phyloP scores from a whole-genome alignment of 306 rosid species.

The Myrica gale region DNA sequence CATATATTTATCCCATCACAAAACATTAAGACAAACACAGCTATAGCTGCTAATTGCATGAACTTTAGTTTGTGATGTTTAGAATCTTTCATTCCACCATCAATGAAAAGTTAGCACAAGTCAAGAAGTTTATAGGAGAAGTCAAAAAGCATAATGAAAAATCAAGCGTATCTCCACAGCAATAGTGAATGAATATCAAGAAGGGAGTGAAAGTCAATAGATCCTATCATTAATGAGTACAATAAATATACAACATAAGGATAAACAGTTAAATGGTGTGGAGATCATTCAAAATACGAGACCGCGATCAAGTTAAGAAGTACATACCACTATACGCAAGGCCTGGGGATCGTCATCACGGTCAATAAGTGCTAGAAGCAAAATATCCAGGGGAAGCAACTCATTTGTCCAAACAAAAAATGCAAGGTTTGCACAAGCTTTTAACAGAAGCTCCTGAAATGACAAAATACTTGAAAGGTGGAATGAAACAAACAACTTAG shows the following conservation, averaged over 20 bases:
- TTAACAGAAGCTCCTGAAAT: slow-evolving; percentile 73
- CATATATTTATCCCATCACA: slow-evolving; percentile 20
- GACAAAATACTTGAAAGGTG: slow-evolving; percentile 16
- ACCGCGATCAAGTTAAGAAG: slow-evolving; percentile 20
- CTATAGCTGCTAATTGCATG: not conserved
- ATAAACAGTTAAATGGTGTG: not conserved
- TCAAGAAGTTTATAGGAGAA: not conserved
- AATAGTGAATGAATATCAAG: not conserved
- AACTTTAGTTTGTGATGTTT: not conserved
- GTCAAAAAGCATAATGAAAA: not conserved
- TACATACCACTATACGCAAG: slow-evolving; percentile 82
- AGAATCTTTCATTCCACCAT: not conserved
- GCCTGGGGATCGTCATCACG: slow-evolving; percentile 99
- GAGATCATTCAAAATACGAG: slow-evolving; percentile 8
- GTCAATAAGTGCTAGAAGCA: slow-evolving; percentile 89
- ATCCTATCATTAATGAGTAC: not conserved
- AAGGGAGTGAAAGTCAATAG: not conserved
- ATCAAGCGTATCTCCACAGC: not conserved
- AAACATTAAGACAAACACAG: slow-evolving; percentile 8
- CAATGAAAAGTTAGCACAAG: not conserved
- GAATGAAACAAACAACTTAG: not conserved
- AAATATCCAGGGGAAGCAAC: slow-evolving; percentile 93
- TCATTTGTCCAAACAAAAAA: slow-evolving; percentile 90
- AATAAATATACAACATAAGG: not conserved
- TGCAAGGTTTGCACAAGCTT: slow-evolving; percentile 79